These are phyloP conservation scores for Neocallimastix lanati DNA, from an alignment of 192 early-diverging fungal genomes.

Conservation along the genomic window DNA sequence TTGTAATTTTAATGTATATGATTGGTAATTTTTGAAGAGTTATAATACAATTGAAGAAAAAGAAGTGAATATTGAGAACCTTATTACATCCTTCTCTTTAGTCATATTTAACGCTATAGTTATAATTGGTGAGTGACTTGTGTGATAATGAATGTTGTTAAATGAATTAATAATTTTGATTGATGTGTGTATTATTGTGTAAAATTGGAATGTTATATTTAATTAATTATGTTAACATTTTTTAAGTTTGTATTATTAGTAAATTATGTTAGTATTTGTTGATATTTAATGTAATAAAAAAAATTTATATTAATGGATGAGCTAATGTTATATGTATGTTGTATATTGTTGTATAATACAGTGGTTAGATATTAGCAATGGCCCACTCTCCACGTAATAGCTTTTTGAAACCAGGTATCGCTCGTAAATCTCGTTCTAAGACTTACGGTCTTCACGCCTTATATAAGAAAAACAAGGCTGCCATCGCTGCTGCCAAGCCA, in stretches of 20 bases:
- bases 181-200: neutral
- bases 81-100: neutral
- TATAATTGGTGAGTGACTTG: neutral
- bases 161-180: neutral
- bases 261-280: too few species aligned
- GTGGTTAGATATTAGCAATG: conserved; percentile 18
- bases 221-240: too few species aligned
- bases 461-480: conserved; percentile 71
- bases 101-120: neutral
- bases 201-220: too few species aligned
- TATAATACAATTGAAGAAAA: neutral
- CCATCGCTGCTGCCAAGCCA: conserved; percentile 23
- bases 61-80: neutral
- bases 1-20: neutral
- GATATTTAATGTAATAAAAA: too few species aligned
- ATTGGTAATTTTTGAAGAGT: neutral
- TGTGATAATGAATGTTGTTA: neutral
- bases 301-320: too few species aligned
- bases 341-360: too few species aligned
- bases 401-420: conserved; percentile 66
- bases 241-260: too few species aligned
- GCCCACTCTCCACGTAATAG: conserved; percentile 54
- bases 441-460: conserved; percentile 72
- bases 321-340: too few species aligned
- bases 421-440: conserved; percentile 62